Base-by-base conservation (phyloP, 2,329 filamentous ascomycete species). In the Ceratocystis albifundus region DNA sequence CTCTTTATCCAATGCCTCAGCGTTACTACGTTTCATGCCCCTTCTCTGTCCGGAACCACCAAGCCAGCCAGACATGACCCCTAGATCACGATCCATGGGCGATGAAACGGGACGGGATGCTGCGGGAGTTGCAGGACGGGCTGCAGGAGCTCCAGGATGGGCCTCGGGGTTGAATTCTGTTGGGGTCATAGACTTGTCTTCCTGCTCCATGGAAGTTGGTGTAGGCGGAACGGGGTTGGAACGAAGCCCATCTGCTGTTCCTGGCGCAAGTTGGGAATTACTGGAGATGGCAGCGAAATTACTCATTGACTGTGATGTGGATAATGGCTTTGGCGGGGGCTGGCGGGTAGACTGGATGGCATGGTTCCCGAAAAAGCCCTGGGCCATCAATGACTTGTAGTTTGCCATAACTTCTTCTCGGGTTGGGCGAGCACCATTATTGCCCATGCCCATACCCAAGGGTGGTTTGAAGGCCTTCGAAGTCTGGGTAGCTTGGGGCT, bases 331-430 rank as follows among this genome's bases (percentile, higher is more conserved):
- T 20, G 71, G 73, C 25, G 72, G 72, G 1, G 76, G 79, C 71
- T 80, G 80, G 2, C 82, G 76, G 1, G 80, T 82, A 3, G 81
- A 83, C 68, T 81, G 79, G 68, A 84, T 84, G 64, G 82, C 82
- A 69, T 84, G 82, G 28, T 79, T 76, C 61, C 79, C 76, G 72
- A 85, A 85, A 77, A 85, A 85, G 68, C 82, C 82, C 4, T 78
- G 78, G 1, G 80, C 78, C 70, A 84, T 77, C 66, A 85, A 77
- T 69, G 81, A 75, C 69, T 83, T 79, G 72, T 85, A 85, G 71
- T 77, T 84, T 68, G 79, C 78, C 71, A 83, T 70, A 65, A 84
- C 78, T 67, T 84, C 81, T 64, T 85, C 82, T 69, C 71, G 72
- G 3, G 68, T 68, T 17, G 69, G 69, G 10, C 68, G 68, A 28